These are phyloP conservation scores for Sporisorium graminicola DNA, from an alignment of 1,284 basidiomycete species.

Conservation along the genomic window DNA sequence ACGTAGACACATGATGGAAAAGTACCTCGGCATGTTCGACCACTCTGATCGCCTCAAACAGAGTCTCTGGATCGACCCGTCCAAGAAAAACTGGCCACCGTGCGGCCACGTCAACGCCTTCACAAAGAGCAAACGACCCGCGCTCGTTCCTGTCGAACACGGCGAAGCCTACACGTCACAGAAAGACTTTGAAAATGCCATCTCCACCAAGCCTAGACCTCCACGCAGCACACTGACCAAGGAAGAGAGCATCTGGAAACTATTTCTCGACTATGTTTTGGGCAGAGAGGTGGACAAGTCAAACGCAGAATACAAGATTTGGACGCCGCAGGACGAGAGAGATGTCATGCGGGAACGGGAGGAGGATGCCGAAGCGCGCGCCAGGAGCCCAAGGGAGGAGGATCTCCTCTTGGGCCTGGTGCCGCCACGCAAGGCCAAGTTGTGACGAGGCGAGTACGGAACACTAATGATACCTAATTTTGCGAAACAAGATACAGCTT, in stretches of 20 bases:
- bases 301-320: conserved; percentile 37
- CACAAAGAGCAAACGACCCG: conserved; percentile 32
- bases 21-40: conserved; percentile 53
- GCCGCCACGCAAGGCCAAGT: conserved; percentile 23
- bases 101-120: conserved; percentile 56
- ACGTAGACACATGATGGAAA: conserved; percentile 56
- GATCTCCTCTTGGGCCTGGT: conserved; percentile 31
- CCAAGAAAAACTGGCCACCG: conserved; percentile 45
- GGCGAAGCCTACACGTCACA: conserved; percentile 51
- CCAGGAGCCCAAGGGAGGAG: conserved; percentile 25
- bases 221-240: conserved; percentile 33
- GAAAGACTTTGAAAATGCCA: conserved; percentile 26
- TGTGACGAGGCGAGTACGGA: conserved; percentile 9
- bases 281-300: conserved; percentile 37
- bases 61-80: conserved; percentile 58
- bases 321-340: conserved; percentile 45
- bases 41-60: conserved; percentile 47
- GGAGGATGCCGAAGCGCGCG: conserved; percentile 22
- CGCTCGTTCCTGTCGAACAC: conserved; percentile 40
- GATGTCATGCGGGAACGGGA: conserved; percentile 31
- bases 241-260: conserved; percentile 58
- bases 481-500: background rate
- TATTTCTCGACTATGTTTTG: conserved; percentile 52
- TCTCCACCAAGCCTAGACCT: conserved; percentile 24
- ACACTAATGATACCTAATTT: background rate